Evolutionary conservation across 495 filamentous ascomycete species (phyloP), one percentile per base, ranked within the genome.

Genomic region (Aspergillus bridgeri): DNA sequence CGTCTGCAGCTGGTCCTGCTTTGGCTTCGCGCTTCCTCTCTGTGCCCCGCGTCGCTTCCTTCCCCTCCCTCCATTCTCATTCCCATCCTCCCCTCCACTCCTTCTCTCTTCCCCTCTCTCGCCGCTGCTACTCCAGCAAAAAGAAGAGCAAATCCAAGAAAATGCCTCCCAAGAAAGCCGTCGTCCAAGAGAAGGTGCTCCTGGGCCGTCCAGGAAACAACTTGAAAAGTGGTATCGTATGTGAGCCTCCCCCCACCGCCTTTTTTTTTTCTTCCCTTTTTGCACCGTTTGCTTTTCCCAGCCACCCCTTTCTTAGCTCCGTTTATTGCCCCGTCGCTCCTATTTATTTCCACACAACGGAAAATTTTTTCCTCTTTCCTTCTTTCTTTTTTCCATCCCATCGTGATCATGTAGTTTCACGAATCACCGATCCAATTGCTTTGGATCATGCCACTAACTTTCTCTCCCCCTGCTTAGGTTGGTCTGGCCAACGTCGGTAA

Each of bases 401-500:
- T 11, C 42, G 19, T 29, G 44, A 56, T 47, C 47, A 48, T 50
- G 53, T 56, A 38, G 27, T 48, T 21, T 4, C 21, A 5, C 5
- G 17, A 18, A 7, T 21, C 45, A 52, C 38, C 8, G 22, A 50
- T 27, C 15, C 8, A 50, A 50, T n/a, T 18, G 25, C n/a, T 42
- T 29, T 52, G 38, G 11, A 52, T 22, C 24, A 48, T 48, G 19
- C 4, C 19, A 23, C 38, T 51, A 51, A 51, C 48, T 9, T 20
- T 22, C 33, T 19, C 18, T 17, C 48, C 18, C 5, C 48, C 22
- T 24, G 23, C 46, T 33, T 74, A 96, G 92, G 92, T 98, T 71
- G 95, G 95, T 76, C 87, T 99, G 70, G 95, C 95, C 69, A 99
- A 99, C 75, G 95, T 99, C 61, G 95, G 95, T 70, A 99, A 99